Conservation (phyloP, 2,329 filamentous ascomycete genomes). For the Calonectria hawksworthii region DNA sequence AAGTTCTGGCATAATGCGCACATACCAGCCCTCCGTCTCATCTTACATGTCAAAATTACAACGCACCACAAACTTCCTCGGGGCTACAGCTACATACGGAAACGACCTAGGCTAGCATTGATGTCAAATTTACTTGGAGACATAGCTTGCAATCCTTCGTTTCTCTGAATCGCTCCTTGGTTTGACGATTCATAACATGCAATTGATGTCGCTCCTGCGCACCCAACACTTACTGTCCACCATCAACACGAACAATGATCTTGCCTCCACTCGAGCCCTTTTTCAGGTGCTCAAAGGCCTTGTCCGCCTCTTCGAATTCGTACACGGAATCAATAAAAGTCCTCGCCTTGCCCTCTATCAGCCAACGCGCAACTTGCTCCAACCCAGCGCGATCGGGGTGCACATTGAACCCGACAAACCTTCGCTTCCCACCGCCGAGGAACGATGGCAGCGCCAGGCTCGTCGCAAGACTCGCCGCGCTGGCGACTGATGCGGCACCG, state of each 20-base stretch:
- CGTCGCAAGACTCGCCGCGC: slow-evolving; percentile 39
- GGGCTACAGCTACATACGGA: too few species aligned
- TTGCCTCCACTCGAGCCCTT: slow-evolving; percentile 72
- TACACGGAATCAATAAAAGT: slow-evolving; percentile 68
- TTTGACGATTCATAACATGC: not conserved
- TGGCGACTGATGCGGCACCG: slow-evolving; percentile 49
- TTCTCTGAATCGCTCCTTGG: not conserved
- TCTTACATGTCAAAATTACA: too few species aligned
- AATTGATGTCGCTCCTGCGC: not conserved
- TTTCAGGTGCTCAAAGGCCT: slow-evolving; percentile 72
- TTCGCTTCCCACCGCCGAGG: slow-evolving; percentile 57
- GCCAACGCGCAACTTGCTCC: slow-evolving; percentile 65
- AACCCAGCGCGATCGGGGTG: slow-evolving; percentile 62
- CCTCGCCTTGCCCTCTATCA: slow-evolving; percentile 70
- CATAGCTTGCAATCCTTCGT: too few species aligned
- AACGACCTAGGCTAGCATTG: not conserved
- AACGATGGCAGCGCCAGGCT: slow-evolving; percentile 50
- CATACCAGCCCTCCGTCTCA: too few species aligned
- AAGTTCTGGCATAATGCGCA: too few species aligned
- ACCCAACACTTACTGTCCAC: slow-evolving; percentile 7
- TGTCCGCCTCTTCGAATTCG: slow-evolving; percentile 67
- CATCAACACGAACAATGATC: slow-evolving; percentile 59
- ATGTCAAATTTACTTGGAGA: not conserved
- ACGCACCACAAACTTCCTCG: too few species aligned
- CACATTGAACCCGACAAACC: slow-evolving; percentile 56